A percentile compares a stretch with the other conserved stretches of the same genome.
Conservation (phyloP, 1,139 yeast genomes). For the Pichia inconspicua region DNA sequence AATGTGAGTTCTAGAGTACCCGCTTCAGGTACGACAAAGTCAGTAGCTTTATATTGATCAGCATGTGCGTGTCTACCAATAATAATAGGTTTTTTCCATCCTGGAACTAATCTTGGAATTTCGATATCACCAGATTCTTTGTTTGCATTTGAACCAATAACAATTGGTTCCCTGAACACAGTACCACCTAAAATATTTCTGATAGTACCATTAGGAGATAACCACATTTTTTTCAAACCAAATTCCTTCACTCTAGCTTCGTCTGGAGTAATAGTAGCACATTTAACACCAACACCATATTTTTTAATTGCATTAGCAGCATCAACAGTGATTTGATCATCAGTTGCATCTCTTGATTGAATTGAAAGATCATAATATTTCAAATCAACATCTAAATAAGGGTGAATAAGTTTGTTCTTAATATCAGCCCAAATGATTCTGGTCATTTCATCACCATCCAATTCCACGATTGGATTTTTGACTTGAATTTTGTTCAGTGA, state of each 20-base stretch:
- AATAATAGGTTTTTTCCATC: slow-evolving; percentile 91
- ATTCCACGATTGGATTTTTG: slow-evolving; percentile 82
- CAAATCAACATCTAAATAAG: slow-evolving; percentile 79
- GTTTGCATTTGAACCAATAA: slow-evolving; percentile 41
- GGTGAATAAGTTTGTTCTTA: slow-evolving; percentile 72
- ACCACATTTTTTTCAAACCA: slow-evolving; percentile 90
- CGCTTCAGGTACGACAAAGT: slow-evolving; percentile 66
- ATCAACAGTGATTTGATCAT: slow-evolving; percentile 81
- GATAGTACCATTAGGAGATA: slow-evolving; percentile 93
- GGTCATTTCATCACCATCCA: slow-evolving; percentile 97
- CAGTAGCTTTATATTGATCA: slow-evolving; percentile 93
- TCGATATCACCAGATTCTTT: slow-evolving; percentile 33
- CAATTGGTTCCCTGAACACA: slow-evolving; percentile 93
- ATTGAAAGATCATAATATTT: slow-evolving; percentile 89
- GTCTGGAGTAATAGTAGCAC: slow-evolving; percentile 98
- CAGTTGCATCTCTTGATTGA: slow-evolving; percentile 75
- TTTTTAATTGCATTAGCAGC: slow-evolving; percentile 86
- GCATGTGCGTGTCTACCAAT: slow-evolving; percentile 98
- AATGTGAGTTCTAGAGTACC: slow-evolving; percentile 74
- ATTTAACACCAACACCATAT: slow-evolving; percentile 89
- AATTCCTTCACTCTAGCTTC: slow-evolving; percentile 92
- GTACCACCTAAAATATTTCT: slow-evolving; percentile 94
- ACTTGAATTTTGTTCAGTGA: slow-evolving; percentile 56
- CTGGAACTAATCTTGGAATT: slow-evolving; percentile 83
- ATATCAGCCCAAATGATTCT: slow-evolving; percentile 86